Conservation (phyloP, 495 filamentous ascomycete species). For the Xylaria telfairii region DNA sequence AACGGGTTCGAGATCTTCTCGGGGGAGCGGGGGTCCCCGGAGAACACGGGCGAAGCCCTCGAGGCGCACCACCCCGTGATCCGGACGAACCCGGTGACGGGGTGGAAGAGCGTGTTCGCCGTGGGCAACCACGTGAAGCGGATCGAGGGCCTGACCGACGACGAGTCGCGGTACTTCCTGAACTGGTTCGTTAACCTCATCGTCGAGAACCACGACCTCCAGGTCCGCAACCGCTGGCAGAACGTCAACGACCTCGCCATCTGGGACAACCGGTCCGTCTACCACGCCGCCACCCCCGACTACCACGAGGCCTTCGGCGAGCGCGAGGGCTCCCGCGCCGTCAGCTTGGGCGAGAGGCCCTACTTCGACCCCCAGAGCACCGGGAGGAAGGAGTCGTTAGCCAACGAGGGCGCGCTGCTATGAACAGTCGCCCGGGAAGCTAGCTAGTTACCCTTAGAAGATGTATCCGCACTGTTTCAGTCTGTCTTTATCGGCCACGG, state of each 20-base stretch:
- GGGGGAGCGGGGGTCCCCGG: constrained; percentile 65
- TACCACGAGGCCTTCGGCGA: constrained; percentile 62
- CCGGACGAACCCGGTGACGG: constrained; percentile 83
- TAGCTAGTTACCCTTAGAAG: not conserved
- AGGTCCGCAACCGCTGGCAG: constrained; percentile 73
- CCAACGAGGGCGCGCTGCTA: constrained; percentile 23
- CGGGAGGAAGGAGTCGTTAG: constrained; percentile 64
- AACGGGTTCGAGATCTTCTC: constrained; percentile 63
- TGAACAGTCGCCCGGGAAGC: not conserved
- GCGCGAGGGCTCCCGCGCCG: constrained; percentile 65
- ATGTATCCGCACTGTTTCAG: not conserved
- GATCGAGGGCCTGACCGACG: constrained; percentile 71
- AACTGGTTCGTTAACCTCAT: constrained; percentile 68
- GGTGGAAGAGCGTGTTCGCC: constrained; percentile 76
- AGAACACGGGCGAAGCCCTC: constrained; percentile 69
- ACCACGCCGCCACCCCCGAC: constrained; percentile 75
- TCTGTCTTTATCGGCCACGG: constrained; percentile 1
- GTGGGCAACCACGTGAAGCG: constrained; percentile 65
- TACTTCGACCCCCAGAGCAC: constrained; percentile 69
- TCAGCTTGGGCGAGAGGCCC: constrained; percentile 72
- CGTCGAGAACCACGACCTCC: constrained; percentile 79
- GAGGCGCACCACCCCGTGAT: constrained; percentile 72
- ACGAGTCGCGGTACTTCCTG: constrained; percentile 68
- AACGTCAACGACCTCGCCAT: constrained; percentile 70
- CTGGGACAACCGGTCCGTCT: constrained; percentile 79